These are phyloP conservation scores for Starmerella cellae DNA, from an alignment of 805 yeast species.

Conservation along the genomic window DNA sequence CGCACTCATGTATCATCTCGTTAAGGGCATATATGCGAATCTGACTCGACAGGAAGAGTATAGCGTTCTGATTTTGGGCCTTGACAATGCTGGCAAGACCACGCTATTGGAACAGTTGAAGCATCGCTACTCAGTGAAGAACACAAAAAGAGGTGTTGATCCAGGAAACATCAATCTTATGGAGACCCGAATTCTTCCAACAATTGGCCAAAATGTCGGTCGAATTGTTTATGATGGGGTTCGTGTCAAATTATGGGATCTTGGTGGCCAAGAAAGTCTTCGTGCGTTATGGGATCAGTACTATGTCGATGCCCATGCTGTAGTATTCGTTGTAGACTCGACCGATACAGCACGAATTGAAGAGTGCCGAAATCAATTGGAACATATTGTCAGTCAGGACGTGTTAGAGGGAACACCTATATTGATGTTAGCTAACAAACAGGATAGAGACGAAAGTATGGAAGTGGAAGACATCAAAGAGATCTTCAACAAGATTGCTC, in stretches of 20 bases:
- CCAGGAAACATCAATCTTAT: conserved; percentile 15
- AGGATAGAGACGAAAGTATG: conserved; percentile 58
- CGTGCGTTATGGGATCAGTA: conserved; percentile 80
- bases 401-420: conserved; percentile 69
- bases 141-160: conserved; percentile 25
- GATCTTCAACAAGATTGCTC: conserved; percentile 68
- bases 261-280: conserved; percentile 86
- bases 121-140: conserved; percentile 36
- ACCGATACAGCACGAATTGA: conserved; percentile 70
- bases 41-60: conserved; percentile 55
- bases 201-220: conserved; percentile 78
- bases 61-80: conserved; percentile 68
- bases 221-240: conserved; percentile 30
- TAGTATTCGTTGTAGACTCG: conserved; percentile 83
- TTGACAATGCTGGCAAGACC: conserved; percentile 95
- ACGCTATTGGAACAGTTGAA: conserved; percentile 59
- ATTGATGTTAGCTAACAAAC: conserved; percentile 90
- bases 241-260: conserved; percentile 77
- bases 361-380: conserved; percentile 62
- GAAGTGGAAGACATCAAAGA: conserved; percentile 73
- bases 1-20: conserved; percentile 59
- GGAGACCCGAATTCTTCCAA: conserved; percentile 54
- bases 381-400: conserved; percentile 42
- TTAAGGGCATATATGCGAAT: conserved; percentile 44
- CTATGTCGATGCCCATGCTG: conserved; percentile 76